These are phyloP conservation scores for Raffaelea arxii DNA, from an alignment of 2,329 filamentous ascomycete species.

Conservation along the genomic window DNA sequence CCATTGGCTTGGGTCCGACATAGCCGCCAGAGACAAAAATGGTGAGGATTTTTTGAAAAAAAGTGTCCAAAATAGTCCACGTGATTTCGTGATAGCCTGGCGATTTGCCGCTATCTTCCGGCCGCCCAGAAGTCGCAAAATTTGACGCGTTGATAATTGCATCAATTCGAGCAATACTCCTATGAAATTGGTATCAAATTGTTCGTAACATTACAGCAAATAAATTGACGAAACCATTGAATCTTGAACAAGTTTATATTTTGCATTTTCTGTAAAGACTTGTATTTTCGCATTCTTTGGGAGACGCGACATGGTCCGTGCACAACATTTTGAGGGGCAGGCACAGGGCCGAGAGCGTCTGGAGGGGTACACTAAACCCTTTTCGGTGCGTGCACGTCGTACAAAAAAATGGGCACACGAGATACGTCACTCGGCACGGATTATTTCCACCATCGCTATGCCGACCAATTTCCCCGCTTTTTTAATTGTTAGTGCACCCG, in stretches of 20 bases:
- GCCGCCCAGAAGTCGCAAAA: no score
- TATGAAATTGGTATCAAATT: neutral
- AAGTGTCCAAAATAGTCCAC: constrained; percentile 6
- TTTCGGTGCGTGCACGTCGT: constrained; percentile 5
- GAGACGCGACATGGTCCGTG: constrained; percentile 14
- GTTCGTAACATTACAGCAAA: neutral
- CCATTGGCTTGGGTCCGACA: neutral
- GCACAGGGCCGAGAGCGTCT: neutral
- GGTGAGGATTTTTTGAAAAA: neutral
- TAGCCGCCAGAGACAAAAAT: neutral
- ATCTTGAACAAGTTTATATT: neutral
- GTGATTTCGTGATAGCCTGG: constrained; percentile 13
- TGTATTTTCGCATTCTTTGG: neutral
- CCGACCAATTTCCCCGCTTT: neutral
- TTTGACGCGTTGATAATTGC: no score
- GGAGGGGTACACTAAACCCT: constrained; percentile 1
- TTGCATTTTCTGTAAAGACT: neutral
- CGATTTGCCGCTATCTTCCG: constrained; percentile 2
- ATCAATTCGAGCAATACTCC: no score
- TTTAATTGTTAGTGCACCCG: neutral
- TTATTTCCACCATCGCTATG: constrained; percentile 11
- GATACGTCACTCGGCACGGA: constrained; percentile 11
- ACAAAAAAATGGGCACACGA: constrained; percentile 5
- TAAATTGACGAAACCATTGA: neutral
- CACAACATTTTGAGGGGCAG: constrained; percentile 2